A percentile compares a stretch with the other conserved stretches of the same genome.
Evolutionary conservation across 2,329 filamentous ascomycete genomes (phyloP).

Genomic region (Arachnomyces sp.): DNA sequence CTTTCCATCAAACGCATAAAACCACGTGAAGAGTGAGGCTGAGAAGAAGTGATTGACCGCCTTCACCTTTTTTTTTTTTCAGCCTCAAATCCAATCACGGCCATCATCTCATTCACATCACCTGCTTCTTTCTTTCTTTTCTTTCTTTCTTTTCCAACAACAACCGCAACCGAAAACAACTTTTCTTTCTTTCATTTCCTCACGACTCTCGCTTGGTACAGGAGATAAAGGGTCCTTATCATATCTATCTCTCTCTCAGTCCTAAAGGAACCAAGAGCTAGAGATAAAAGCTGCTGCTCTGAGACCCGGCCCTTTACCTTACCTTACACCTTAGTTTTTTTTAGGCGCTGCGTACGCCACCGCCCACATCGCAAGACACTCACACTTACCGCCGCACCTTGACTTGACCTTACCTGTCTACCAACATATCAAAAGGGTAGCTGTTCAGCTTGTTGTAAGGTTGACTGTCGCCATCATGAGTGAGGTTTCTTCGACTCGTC

Average conservation of each 20-base stretch:
- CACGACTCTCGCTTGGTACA: too few relatives aligned
- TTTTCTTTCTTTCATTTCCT: neutral
- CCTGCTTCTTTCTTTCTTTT: conserved; percentile 1
- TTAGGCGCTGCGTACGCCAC: too few relatives aligned
- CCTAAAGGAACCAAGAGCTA: too few relatives aligned
- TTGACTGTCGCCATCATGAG: conserved; percentile 46
- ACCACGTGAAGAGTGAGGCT: neutral
- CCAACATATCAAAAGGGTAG: neutral
- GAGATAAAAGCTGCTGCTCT: too few relatives aligned
- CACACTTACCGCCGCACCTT: neutral
- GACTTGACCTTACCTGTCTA: neutral
- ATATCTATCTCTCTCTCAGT: too few relatives aligned
- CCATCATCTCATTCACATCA: conserved; percentile 4
- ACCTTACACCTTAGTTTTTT: too few relatives aligned
- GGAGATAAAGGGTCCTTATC: neutral
- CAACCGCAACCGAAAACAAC: neutral
- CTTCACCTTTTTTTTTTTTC: conserved; percentile 4
- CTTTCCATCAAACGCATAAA: neutral
- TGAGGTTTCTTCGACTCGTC: conserved; percentile 87
- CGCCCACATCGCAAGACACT: too few relatives aligned
- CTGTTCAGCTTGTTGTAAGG: neutral
- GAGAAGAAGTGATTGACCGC: neutral
- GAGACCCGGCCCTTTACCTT: too few relatives aligned
- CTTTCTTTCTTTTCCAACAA: too few relatives aligned
- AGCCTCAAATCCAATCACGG: too few relatives aligned